phyloP scores from a whole-genome alignment of 331 rosid genomes.

The Rhamnella rubrinervis region DNA sequence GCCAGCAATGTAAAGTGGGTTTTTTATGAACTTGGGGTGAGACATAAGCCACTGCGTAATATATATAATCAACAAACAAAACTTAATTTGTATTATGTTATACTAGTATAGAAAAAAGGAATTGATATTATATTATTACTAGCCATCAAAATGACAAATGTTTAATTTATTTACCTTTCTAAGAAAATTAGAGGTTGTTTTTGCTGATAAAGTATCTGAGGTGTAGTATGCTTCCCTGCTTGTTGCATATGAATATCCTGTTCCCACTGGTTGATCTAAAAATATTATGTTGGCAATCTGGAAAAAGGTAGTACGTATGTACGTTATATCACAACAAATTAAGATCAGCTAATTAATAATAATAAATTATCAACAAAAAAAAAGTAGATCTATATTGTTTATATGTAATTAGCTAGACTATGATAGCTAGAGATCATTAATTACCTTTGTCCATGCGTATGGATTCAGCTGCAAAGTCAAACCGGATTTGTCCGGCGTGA shows the following conservation, averaged over 20 bases:
- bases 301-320: neutral
- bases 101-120: neutral
- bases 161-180: conserved; percentile 20
- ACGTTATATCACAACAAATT: neutral
- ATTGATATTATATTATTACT: neutral
- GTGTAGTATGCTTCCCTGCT: conserved; percentile 5
- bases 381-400: neutral
- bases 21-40: conserved; percentile 27
- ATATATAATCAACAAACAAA: neutral
- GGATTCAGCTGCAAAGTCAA: conserved; percentile 5
- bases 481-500: neutral
- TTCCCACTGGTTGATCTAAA: conserved; percentile 23
- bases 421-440: neutral
- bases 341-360: neutral
- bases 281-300: conserved; percentile 18
- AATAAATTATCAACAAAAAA: neutral
- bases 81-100: neutral
- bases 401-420: neutral
- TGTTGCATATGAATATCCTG: conserved; percentile 26
- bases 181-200: conserved; percentile 14
- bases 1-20: conserved; percentile 32
- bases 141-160: neutral
- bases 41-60: conserved; percentile 21
- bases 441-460: conserved; percentile 38
- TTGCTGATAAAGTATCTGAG: conserved; percentile 17